Base-by-base conservation (phyloP, 2,329 filamentous ascomycete genomes). In the Aspergillus flavus region DNA sequence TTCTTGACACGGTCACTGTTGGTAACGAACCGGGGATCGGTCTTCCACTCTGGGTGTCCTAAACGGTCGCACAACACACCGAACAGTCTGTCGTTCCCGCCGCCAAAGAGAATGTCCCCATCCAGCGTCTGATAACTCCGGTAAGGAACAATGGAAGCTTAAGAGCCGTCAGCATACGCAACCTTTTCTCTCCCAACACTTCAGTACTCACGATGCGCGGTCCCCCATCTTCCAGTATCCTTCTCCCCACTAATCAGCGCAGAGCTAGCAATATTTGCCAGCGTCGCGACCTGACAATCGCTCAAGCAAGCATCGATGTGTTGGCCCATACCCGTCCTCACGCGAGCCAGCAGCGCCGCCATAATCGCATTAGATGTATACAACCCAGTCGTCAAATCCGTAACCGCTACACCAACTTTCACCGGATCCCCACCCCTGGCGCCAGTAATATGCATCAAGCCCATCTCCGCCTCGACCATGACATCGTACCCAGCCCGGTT, bases 401-500 rank as follows among this genome's bases (percentile, higher is more conserved):
- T 98, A 4, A 99, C 95, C 2, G 95, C 95, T 3, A 99, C 95
- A 21, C 95, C 95, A 2, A 99, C 95, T 80, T 99, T 99, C 45
- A 97, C 95, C 0, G 95, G 95, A 1, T 93, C 91, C 0, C 94
- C 93, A 71, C 96, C 91, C 61, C 94, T 86, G 65, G 87, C 86
- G 36, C 95, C 95, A 0, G 95, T 99, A 71, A 99, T 98, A 80
- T 99, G 95, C 95, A 99, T 99, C 61, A 99, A 81, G 0, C 95
- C 95, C 80, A 99, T 94, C 76, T 98, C 95, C 64, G 95, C 95
- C 82, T 99, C 95, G 12, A 99, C 94, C 94, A 99, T 99, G 69
- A 99, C 95, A 79, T 99, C 95, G 83, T 99, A 99, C 5, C 95
- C 95, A 4, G 95, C 93, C 16, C 95, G 86, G 67, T 89, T 87